Percentiles rank a stretch among this genome's conserved stretches.
phyloP scores from a whole-genome alignment of 2,329 filamentous ascomycete genomes.

The Arachnomyces sp. region DNA sequence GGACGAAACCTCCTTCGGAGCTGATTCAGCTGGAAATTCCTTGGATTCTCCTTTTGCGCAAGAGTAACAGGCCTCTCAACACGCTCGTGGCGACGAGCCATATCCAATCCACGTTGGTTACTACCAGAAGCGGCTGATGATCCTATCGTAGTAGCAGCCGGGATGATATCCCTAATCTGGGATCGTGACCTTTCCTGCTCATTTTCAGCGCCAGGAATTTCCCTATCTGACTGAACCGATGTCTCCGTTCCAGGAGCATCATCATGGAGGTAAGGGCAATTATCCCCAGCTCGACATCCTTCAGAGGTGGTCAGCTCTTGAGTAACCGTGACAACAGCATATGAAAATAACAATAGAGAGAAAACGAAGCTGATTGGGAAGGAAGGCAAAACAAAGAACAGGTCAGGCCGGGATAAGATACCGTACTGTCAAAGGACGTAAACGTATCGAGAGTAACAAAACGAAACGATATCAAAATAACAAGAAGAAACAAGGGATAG shows the following conservation, averaged over 20 bases:
- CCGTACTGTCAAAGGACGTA: not conserved
- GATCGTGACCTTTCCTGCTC: constrained; percentile 12
- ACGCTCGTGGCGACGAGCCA: constrained; percentile 40
- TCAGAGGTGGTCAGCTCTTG: constrained; percentile 16
- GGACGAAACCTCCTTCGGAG: constrained; percentile 59
- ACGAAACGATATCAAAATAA: constrained; percentile 4
- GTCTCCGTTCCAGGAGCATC: constrained; percentile 12
- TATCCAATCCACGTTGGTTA: constrained; percentile 20
- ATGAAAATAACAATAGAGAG: constrained; percentile 5
- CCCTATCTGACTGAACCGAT: too few species aligned
- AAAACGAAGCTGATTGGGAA: not conserved
- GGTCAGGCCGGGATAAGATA: not conserved
- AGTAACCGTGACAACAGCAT: constrained; percentile 5
- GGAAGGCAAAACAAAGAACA: not conserved
- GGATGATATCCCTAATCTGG: constrained; percentile 2
- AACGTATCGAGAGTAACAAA: not conserved
- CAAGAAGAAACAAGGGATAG: not conserved
- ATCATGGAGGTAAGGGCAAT: constrained; percentile 46
- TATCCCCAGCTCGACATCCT: constrained; percentile 48
- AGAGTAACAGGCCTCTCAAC: constrained; percentile 60
- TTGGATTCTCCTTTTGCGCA: constrained; percentile 58
- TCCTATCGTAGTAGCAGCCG: constrained; percentile 5
- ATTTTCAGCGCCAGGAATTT: constrained; percentile 6
- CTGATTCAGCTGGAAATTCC: constrained; percentile 68
- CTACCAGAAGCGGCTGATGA: constrained; percentile 14